Evolutionary conservation across 2,329 filamentous ascomycete genomes (phyloP), one percentile per base, ranked within the genome.

Genomic region (Paecilomyces variotii): DNA sequence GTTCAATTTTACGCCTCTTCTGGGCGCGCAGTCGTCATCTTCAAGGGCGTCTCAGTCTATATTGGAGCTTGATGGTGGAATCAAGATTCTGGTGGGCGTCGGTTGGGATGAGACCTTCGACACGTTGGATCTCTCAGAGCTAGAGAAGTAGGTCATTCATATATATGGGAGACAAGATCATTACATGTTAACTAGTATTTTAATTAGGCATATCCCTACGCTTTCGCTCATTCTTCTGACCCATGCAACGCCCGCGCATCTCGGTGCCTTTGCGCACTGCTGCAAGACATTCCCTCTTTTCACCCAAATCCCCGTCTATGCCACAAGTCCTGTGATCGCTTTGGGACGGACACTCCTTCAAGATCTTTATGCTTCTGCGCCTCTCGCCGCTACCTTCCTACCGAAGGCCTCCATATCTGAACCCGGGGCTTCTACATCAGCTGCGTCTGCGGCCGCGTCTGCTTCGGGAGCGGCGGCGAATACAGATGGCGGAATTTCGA

Each of bases 21-120:
- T 96, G 66, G 94, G 94, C 72, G 93, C 94, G 61, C 90, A 95
- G 70, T 92, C 90, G 56, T 72, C 72, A 4, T 85, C 89, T 64
- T 94, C 91, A 53, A 82, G 87, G 59, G 92, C 93, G 51, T 95
- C 91, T 63, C 91, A 97, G 74, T 97, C 94, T n/a, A 84, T 99
- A 35, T 80, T 99, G 54, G 93, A 97, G 79, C 88, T 99, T 58
- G 94, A 99, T 78, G 93, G 93, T 63, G 94, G 93, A 60, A 88
- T 99, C 77, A 97, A 97, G 75, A 86, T 99, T 56, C 83, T 99
- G 57, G 85, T 99, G 39, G 93, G 97, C 71, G 87, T 97, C 52
- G 94, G 94, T 60, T 99, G 94, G 94, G 92, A 97, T 72, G 91
- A 96, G 72, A 84, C 84, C 1, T 97, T 99, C 72, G 89, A 96